phyloP scores from a whole-genome alignment of 441 rosid genomes.

The Euphorbia celastroides region DNA sequence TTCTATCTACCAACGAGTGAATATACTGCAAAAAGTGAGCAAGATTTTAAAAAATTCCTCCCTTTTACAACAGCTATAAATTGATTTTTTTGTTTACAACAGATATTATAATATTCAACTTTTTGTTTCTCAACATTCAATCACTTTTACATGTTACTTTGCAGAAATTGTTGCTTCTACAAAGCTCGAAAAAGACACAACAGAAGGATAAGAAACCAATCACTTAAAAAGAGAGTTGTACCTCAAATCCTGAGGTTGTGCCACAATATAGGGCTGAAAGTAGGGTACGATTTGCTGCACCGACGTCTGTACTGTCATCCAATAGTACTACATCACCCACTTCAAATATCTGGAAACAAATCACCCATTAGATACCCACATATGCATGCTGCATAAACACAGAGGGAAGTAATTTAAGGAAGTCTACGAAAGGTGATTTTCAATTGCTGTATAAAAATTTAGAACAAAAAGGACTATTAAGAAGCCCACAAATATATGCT shows the following conservation, averaged over 20 bases:
- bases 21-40: constrained; percentile 58
- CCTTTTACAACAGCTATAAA: no score
- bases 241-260: constrained; percentile 96
- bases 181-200: neutral
- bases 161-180: neutral
- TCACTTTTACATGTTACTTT: neutral
- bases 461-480: no score
- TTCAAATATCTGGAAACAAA: constrained; percentile 63
- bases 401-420: neutral
- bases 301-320: constrained; percentile 72
- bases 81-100: no score
- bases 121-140: neutral
- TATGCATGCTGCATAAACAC: neutral
- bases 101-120: no score
- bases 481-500: neutral
- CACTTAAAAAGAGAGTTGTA: constrained; percentile 20
- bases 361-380: neutral
- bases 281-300: constrained; percentile 67
- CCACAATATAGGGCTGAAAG: constrained; percentile 85
- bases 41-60: no score
- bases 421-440: neutral
- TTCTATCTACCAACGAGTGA: constrained; percentile 83
- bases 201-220: neutral
- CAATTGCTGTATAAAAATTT: no score
- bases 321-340: constrained; percentile 63